Evolutionary conservation across 495 filamentous ascomycete genomes (phyloP), one percentile per base, ranked within the genome.

Genomic region (Annulohypoxylon stygium): DNA sequence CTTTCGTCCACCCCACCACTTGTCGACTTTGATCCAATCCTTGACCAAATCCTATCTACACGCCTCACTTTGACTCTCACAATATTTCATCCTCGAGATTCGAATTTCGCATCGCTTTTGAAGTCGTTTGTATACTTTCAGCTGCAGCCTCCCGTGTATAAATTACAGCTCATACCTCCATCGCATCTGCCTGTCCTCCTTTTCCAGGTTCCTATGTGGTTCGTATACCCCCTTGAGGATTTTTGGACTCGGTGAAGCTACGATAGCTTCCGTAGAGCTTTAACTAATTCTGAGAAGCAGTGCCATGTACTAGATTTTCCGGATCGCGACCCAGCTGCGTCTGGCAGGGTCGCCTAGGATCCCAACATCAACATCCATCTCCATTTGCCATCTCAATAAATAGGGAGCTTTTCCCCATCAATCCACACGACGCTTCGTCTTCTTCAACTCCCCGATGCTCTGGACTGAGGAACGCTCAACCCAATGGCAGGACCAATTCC

Each of bases 401-500:
- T 73, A 77, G 69, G 33, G 58, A 63, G 47, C 45, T 18, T 20
- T 41, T n/a, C 60, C 73, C 73, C 61, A 66, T 74, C 67, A 62
- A 65, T 60, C 55, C 65, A 43, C 45, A 51, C 48, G 18, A 37
- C 67, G 60, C 61, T 67, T 67, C 53, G 60, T 63, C 66, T 26
- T 70, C 50, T 62, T 62, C 23, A 59, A 47, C 48, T 67, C 62
- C 76, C 68, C 78, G 71, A 79, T 79, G 76, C 70, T 61, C 71
- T 66, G 70, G 69, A 73, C 48, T 66, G 50, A 74, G 65, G 61
- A 67, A 33, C 71, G 39, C 66, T 67, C 62, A 76, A 71, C 78
- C 76, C 82, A 83, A 88, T 88, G 86, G 86, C 84, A 78, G 79
- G 81, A 75, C 75, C 80, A 73, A 78, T 81, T 61, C 81, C 82